Evolutionary conservation across 225 moss, liverwort and hornwort species (phyloP).

Genomic region (Sphagnum tenellum): DNA sequence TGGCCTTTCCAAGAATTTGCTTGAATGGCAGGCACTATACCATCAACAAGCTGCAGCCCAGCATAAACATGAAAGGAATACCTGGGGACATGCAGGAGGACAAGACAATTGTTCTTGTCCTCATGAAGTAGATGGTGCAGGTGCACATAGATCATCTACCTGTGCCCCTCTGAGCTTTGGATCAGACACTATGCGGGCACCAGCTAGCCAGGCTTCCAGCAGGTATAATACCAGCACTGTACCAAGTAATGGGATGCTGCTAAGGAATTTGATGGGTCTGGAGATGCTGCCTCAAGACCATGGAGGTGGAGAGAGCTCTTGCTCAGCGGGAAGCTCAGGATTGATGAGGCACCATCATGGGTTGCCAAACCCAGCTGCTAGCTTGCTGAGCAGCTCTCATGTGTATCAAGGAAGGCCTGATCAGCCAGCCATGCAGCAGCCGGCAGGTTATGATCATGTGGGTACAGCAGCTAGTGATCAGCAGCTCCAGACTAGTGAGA

Average conservation of each 20-base stretch:
- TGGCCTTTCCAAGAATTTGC: constrained; percentile 55
- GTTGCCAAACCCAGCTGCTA: constrained; percentile 32
- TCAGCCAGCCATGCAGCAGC: constrained; percentile 2
- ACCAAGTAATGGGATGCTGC: constrained; percentile 55
- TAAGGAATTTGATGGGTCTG: constrained; percentile 90
- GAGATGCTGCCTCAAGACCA: constrained; percentile 33
- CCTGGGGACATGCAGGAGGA: constrained; percentile 20
- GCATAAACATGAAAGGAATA: constrained; percentile 26
- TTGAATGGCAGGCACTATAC: constrained; percentile 96
- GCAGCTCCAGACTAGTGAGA: constrained; percentile 8
- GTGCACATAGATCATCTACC: constrained; percentile 14
- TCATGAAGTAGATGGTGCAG: too few species aligned
- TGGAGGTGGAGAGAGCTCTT: constrained; percentile 40
- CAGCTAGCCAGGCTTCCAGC: constrained; percentile 14
- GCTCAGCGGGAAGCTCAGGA: constrained; percentile 51
- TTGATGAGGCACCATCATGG: constrained; percentile 12
- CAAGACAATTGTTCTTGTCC: constrained; percentile 11
- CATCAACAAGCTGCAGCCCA: constrained; percentile 44
- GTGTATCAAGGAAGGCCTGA: constrained; percentile 13
- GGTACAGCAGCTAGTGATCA: constrained; percentile 5
- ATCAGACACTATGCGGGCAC: constrained; percentile 42
- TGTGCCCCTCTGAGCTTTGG: constrained; percentile 16
- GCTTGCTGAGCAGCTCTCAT: constrained; percentile 43
- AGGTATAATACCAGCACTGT: neutral
- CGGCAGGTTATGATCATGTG: constrained; percentile 4